Percentiles rank a stretch among this genome's conserved stretches.
Conservation (phyloP, 2,329 filamentous ascomycete genomes). For the Cryphonectria parasitica region DNA sequence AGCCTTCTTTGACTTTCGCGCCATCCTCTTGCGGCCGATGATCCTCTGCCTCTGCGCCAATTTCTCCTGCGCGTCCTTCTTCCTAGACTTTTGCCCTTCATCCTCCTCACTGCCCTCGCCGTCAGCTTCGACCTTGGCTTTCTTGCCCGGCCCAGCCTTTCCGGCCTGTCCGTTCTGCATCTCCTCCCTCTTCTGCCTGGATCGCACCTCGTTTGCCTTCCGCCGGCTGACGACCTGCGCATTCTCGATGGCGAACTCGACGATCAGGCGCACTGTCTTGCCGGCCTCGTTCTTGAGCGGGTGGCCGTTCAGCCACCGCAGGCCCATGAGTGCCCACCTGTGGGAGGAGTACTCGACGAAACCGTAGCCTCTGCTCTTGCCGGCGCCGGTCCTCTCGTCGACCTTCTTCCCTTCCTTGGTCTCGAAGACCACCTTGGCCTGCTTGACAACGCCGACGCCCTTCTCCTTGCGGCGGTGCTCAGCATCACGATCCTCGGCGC, state of each 20-base stretch:
- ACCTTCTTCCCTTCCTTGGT: constrained; percentile 84
- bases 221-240: constrained; percentile 90
- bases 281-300: constrained; percentile 64
- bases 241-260: constrained; percentile 98
- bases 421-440: constrained; percentile 95
- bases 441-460: constrained; percentile 84
- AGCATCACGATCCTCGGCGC: constrained; percentile 77
- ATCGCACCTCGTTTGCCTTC: constrained; percentile 60
- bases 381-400: constrained; percentile 73
- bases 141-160: constrained; percentile 30
- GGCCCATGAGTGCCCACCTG: constrained; percentile 90
- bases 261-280: constrained; percentile 86
- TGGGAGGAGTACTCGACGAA: constrained; percentile 97
- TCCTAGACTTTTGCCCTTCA: constrained; percentile 24
- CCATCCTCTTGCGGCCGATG: constrained; percentile 81
- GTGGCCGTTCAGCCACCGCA: constrained; percentile 89
- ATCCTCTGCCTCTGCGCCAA: constrained; percentile 68
- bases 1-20: constrained; percentile 67
- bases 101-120: constrained; percentile 29
- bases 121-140: constrained; percentile 27
- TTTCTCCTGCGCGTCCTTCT: constrained; percentile 39
- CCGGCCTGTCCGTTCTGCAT: constrained; percentile 30
- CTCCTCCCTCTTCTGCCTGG: constrained; percentile 34
- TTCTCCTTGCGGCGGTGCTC: constrained; percentile 80
- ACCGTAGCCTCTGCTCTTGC: constrained; percentile 88